Evolutionary conservation across 352 stramenopile species (phyloP).

Genomic region (Phytopythium aichiense): DNA sequence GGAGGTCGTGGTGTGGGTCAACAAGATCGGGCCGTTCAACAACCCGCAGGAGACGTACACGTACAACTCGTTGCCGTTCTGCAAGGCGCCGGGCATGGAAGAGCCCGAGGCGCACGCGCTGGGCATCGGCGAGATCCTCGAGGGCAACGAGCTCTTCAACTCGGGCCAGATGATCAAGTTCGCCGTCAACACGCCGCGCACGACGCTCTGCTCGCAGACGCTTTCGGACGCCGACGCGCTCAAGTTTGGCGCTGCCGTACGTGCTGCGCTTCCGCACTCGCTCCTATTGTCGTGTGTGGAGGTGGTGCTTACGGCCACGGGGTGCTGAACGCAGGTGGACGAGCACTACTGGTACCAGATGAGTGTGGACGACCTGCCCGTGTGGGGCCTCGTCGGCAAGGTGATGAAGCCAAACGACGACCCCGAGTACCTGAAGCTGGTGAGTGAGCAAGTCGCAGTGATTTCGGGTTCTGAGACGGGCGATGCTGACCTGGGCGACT

Average conservation of each 20-base stretch:
- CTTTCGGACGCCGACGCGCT: slow-evolving; percentile 68
- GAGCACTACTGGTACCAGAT: slow-evolving; percentile 99
- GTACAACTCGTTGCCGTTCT: slow-evolving; percentile 99
- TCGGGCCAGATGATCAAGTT: slow-evolving; percentile 87
- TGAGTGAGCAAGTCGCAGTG: slow-evolving; percentile 7
- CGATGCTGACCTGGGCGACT: not conserved
- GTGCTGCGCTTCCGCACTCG: slow-evolving; percentile 5
- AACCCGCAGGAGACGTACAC: slow-evolving; percentile 99
- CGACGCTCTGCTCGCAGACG: slow-evolving; percentile 72
- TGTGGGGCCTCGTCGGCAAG: slow-evolving; percentile 98
- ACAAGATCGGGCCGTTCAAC: slow-evolving; percentile 97
- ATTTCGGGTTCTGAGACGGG: not conserved
- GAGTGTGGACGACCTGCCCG: slow-evolving; percentile 97
- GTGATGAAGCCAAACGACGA: slow-evolving; percentile 90
- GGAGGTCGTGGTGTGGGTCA: slow-evolving; percentile 93
- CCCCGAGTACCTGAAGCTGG: slow-evolving; percentile 72
- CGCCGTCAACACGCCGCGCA: slow-evolving; percentile 53
- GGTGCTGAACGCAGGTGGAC: slow-evolving; percentile 45
- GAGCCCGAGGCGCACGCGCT: slow-evolving; percentile 81
- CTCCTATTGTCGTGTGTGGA: not conserved
- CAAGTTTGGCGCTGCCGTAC: slow-evolving; percentile 69
- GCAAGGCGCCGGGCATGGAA: slow-evolving; percentile 85
- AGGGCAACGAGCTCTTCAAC: slow-evolving; percentile 94
- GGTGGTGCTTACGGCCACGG: not conserved
- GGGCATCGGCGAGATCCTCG: slow-evolving; percentile 94